phyloP scores from a whole-genome alignment of 495 filamentous ascomycete genomes.

The Aspergillus egyptiacus region DNA sequence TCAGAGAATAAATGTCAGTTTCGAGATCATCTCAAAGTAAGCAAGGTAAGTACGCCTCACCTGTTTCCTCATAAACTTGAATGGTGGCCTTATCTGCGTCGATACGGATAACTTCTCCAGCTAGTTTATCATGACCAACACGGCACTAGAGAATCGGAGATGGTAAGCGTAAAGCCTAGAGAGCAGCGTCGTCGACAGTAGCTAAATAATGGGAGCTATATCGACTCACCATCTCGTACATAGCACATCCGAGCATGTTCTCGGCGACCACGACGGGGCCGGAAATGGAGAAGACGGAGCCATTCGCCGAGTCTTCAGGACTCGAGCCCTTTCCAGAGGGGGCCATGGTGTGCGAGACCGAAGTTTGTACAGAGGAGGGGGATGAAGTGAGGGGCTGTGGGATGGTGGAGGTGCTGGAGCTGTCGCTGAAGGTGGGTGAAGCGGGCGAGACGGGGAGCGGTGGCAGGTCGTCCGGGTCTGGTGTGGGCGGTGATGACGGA shows the following conservation, averaged over 20 bases:
- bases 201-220: constrained; percentile 3
- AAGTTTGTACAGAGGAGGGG: constrained; percentile 28
- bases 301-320: constrained; percentile 50
- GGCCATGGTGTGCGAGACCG: constrained; percentile 52
- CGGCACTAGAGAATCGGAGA: constrained; percentile 49
- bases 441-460: constrained; percentile 50
- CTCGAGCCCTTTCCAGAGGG: constrained; percentile 45
- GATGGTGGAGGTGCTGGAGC: constrained; percentile 34
- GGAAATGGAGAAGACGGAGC: constrained; percentile 45
- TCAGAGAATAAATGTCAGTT: constrained; percentile 8
- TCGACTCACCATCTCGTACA: constrained; percentile 89
- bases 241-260: constrained; percentile 97
- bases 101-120: constrained; percentile 97
- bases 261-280: constrained; percentile 96
- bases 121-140: constrained; percentile 83
- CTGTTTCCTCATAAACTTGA: constrained; percentile 98
- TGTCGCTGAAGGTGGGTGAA: constrained; percentile 35
- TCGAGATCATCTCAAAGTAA: constrained; percentile 4
- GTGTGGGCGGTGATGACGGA: constrained; percentile 36
- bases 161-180: not conserved
- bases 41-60: constrained; percentile 47
- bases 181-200: not conserved
- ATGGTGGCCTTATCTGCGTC: constrained; percentile 92
- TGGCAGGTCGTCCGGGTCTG: constrained; percentile 36
- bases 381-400: constrained; percentile 30